Base-by-base conservation (phyloP, 441 rosid genomes). In the Erodium moschatum region DNA sequence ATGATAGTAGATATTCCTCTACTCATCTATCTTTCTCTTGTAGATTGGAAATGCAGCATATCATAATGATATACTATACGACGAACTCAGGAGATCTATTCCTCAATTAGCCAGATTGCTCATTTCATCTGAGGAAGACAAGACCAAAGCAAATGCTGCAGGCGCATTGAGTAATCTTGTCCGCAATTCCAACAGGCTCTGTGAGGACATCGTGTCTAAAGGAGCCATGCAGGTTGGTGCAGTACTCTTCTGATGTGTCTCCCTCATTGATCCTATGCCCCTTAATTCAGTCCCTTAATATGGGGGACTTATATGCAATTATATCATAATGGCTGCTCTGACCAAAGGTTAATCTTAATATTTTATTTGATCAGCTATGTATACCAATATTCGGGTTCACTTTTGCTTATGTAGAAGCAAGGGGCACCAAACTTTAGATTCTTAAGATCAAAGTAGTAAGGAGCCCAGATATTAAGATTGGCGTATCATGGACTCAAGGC, bases 31-130 rank as follows among this genome's bases (percentile, higher is more conserved):
- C 40, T 67, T 16, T 71, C 44, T 20, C 67, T 64, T 42, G 62
- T 78, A 95, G 99, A 92, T 95, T 68, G 99, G 99, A 24, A 95
- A 95, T 72, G 97, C 97, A 70, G 97, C 99, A 67, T 95, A 87
- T 80, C 96, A 92, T 74, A 90, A 86, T 65, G 99, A 91, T 64
- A 79, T 42, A 69, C 75, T 95, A 76, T 95, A 95, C 33, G 96
- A 90, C 66, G 93, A 90, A 76, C 87, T 95, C 42, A 84, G 89
- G 84, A 79, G 90, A 78, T 89, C 96, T 35, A 95, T 92, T 77
- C 91, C 97, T 72, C 93, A 85, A 73, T 81, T 95, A 31, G 87
- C 89, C 65, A 86, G 85, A 42, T 76, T 95, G 73, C 77, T 95
- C 81, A 81, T 89, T 69, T 84, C 93, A 20, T 81, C 82, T 0